These are phyloP conservation scores for Alternaria triticimaculans DNA, from an alignment of 2,329 filamentous ascomycete species.

Conservation along the genomic window DNA sequence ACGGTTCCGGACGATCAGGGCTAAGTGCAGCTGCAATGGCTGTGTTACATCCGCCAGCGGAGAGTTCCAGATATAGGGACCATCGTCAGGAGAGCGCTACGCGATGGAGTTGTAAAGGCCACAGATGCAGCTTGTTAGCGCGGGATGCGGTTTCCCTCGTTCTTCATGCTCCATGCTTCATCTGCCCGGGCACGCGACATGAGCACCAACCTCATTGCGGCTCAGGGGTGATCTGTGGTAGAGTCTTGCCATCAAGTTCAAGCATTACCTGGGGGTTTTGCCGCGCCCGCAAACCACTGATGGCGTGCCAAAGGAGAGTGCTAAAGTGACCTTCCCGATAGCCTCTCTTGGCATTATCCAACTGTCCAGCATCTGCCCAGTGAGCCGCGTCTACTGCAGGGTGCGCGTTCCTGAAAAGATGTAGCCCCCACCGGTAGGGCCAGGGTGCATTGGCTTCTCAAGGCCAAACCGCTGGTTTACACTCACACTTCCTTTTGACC, in stretches of 20 bases:
- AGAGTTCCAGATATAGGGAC: background rate
- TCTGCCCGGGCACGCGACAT: slow-evolving; percentile 14
- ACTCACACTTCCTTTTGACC: background rate
- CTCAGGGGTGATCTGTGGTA: background rate
- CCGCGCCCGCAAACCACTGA: slow-evolving; percentile 7
- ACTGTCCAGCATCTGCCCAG: slow-evolving; percentile 8
- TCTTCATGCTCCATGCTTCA: background rate
- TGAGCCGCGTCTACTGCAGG: slow-evolving; percentile 19
- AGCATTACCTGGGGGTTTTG: slow-evolving; percentile 1
- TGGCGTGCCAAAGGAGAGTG: slow-evolving; percentile 6
- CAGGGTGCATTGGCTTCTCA: slow-evolving; percentile 10
- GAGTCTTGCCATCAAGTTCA: background rate
- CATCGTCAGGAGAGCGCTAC: background rate
- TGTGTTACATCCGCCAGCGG: background rate
- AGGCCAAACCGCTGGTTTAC: slow-evolving; percentile 11
- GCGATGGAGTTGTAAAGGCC: background rate
- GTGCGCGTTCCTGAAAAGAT: slow-evolving; percentile 24
- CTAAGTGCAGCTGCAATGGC: background rate
- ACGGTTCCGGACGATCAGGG: background rate
- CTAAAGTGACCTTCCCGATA: slow-evolving; percentile 11
- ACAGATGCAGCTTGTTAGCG: background rate
- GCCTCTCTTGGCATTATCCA: slow-evolving; percentile 11
- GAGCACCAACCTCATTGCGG: background rate
- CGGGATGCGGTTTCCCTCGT: slow-evolving; percentile 2
- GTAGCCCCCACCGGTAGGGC: slow-evolving; percentile 13